Conservation (phyloP, 441 rosid genomes). For the Pelargonium citronellum region DNA sequence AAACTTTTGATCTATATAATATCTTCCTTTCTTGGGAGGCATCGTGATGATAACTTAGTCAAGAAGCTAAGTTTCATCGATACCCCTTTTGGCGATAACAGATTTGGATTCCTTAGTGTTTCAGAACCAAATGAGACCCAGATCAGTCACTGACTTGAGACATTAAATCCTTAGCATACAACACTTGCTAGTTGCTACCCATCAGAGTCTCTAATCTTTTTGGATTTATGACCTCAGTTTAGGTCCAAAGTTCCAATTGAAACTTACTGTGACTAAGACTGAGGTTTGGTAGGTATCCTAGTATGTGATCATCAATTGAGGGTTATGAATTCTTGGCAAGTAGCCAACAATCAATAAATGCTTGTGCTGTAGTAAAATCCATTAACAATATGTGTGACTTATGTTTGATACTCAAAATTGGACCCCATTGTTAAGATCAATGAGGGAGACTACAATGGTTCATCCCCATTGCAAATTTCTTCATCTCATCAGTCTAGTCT, state of each 20-base stretch:
- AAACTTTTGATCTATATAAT: too few species aligned
- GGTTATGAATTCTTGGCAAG: neutral
- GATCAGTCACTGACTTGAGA: neutral
- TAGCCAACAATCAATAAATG: neutral
- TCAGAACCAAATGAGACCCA: neutral
- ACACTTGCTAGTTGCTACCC: neutral
- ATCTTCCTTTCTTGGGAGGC: too few species aligned
- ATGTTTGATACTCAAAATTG: too few species aligned
- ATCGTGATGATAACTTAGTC: too few species aligned
- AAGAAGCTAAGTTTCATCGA: too few species aligned
- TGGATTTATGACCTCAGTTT: neutral
- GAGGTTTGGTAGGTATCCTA: neutral
- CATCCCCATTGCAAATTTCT: neutral
- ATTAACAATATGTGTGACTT: neutral
- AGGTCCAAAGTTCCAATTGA: neutral
- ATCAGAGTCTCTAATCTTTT: too few species aligned
- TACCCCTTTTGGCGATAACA: too few species aligned
- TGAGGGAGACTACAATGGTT: too few species aligned
- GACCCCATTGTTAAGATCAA: too few species aligned
- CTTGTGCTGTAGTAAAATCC: neutral
- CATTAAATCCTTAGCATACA: neutral
- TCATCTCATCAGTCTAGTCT: neutral
- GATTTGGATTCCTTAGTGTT: too few species aligned
- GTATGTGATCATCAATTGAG: neutral
- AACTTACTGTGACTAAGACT: neutral